Conservation (phyloP, 2,329 filamentous ascomycete species). For the Penicillium sp. region DNA sequence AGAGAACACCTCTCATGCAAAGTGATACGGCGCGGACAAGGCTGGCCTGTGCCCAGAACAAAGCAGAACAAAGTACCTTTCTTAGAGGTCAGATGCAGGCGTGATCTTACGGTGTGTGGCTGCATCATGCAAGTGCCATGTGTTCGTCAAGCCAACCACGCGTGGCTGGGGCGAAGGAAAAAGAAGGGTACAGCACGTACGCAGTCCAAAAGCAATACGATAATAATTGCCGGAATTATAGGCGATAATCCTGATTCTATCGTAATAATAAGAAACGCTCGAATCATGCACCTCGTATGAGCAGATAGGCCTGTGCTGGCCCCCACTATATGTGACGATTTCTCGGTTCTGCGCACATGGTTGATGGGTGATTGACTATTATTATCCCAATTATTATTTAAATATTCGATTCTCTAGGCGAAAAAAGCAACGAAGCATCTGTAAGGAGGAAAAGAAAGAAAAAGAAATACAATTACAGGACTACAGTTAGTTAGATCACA, state of each 20-base stretch:
- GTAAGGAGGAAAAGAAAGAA: background rate
- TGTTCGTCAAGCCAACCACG: slow-evolving; percentile 8
- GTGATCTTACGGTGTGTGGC: slow-evolving; percentile 6
- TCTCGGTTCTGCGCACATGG: background rate
- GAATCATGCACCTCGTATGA: background rate
- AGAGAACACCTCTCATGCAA: background rate
- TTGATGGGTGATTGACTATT: background rate
- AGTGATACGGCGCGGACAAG: background rate
- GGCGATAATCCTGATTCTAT: background rate
- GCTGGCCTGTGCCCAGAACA: background rate
- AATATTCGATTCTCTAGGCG: background rate
- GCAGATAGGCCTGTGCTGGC: background rate
- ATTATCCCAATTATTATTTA: background rate
- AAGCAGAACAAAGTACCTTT: background rate
- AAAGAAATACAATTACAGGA: background rate
- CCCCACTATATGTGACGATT: background rate
- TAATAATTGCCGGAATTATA: background rate
- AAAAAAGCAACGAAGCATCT: background rate
- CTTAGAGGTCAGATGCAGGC: slow-evolving; percentile 7
- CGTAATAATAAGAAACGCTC: background rate
- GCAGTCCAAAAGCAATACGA: background rate
- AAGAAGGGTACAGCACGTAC: background rate
- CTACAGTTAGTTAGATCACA: background rate
- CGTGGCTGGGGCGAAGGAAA: background rate
- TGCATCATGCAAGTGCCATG: slow-evolving; percentile 10